These are phyloP conservation scores for Plasmodium berghei DNA, from an alignment of 169 alveolate genomes.

Conservation along the genomic window DNA sequence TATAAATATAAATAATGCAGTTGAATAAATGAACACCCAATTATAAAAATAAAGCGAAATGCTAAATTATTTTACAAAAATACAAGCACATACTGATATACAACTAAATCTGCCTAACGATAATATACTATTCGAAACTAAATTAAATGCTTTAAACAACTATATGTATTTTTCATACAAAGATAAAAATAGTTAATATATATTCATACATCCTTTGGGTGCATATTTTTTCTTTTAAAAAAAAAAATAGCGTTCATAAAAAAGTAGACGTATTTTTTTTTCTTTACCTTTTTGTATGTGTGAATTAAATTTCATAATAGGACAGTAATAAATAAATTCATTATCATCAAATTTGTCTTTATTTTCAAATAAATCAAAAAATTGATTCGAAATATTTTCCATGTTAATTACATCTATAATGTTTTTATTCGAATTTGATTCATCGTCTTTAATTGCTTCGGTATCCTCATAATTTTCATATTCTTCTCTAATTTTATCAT, in stretches of 20 bases:
- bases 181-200: not conserved
- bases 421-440: slow-evolving; percentile 8
- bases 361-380: slow-evolving; percentile 35
- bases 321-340: slow-evolving; percentile 52
- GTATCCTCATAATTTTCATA: slow-evolving; percentile 6
- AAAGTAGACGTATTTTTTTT: not conserved
- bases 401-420: not conserved
- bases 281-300: slow-evolving; percentile 21
- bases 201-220: not conserved
- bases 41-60: too few relatives aligned
- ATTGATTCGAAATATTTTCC: not conserved
- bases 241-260: not conserved
- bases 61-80: too few relatives aligned
- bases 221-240: not conserved
- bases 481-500: not conserved
- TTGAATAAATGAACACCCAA: not conserved
- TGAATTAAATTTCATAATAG: slow-evolving; percentile 41
- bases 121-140: too few relatives aligned
- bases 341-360: slow-evolving; percentile 20
- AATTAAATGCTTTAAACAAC: too few relatives aligned
- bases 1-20: not conserved
- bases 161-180: too few relatives aligned
- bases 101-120: too few relatives aligned
- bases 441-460: slow-evolving; percentile 1
- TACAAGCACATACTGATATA: too few relatives aligned